Evolutionary conservation across 1,139 yeast species (phyloP).

Genomic region (Meyerozyma elateridarum): DNA sequence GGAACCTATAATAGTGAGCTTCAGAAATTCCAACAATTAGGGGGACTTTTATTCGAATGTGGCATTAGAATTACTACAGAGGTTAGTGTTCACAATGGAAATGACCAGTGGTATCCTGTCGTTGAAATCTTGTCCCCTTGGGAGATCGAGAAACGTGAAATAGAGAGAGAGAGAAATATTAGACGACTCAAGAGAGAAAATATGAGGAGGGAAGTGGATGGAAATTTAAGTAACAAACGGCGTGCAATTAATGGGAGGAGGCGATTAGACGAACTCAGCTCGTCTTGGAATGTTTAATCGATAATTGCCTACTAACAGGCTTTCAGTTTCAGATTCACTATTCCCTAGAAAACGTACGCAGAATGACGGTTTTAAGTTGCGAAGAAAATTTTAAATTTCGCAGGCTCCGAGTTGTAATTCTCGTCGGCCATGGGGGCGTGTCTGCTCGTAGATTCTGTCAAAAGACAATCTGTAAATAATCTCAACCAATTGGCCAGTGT

Average conservation of each 20-base stretch:
- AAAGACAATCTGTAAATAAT: too few relatives aligned
- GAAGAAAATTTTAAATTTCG: too few relatives aligned
- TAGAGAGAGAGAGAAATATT: slow-evolving; percentile 87
- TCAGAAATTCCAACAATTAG: slow-evolving; percentile 40
- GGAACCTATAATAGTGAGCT: slow-evolving; percentile 54
- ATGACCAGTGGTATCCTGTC: slow-evolving; percentile 83
- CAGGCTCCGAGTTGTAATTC: too few relatives aligned
- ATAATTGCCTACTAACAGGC: too few relatives aligned
- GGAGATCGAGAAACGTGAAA: slow-evolving; percentile 92
- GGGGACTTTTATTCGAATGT: slow-evolving; percentile 42
- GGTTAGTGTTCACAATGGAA: slow-evolving; percentile 41
- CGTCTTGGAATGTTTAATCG: slow-evolving; percentile 2
- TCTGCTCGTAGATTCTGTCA: too few relatives aligned
- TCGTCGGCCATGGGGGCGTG: too few relatives aligned
- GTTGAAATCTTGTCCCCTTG: slow-evolving; percentile 83
- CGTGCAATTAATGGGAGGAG: slow-evolving; percentile 18
- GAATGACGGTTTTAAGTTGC: too few relatives aligned
- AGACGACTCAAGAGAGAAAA: slow-evolving; percentile 91
- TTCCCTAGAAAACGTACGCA: too few relatives aligned
- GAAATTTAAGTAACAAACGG: slow-evolving; percentile 25
- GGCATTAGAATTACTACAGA: slow-evolving; percentile 44
- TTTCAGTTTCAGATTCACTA: too few relatives aligned
- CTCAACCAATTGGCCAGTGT: too few relatives aligned
- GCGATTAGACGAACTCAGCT: slow-evolving; percentile 11
- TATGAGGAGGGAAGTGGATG: slow-evolving; percentile 54